phyloP scores from a whole-genome alignment of 2,329 filamentous ascomycete species.

The Diplodia corticola region DNA sequence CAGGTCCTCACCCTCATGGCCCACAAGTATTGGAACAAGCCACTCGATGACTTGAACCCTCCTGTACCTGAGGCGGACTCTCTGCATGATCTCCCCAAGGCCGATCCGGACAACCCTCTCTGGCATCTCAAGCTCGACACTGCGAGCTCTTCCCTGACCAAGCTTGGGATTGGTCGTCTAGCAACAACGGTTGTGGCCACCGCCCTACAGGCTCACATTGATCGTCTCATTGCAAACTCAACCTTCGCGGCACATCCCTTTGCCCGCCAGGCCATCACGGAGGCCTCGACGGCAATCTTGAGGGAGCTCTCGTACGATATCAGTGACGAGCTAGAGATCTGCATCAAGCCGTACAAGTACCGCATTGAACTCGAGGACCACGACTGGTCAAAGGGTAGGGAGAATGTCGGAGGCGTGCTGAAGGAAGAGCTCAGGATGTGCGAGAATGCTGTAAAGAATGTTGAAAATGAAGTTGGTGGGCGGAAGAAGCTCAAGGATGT shows the following conservation, averaged over 20 bases:
- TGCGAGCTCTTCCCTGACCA: slow-evolving; percentile 85
- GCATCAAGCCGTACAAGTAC: slow-evolving; percentile 98
- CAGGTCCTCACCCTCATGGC: slow-evolving; percentile 91
- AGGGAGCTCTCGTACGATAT: slow-evolving; percentile 97
- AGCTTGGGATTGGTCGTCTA: slow-evolving; percentile 87
- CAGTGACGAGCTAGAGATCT: slow-evolving; percentile 96
- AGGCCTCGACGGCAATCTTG: slow-evolving; percentile 84
- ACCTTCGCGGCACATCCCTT: slow-evolving; percentile 90
- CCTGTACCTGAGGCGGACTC: slow-evolving; percentile 68
- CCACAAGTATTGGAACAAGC: slow-evolving; percentile 96
- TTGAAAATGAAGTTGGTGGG: slow-evolving; percentile 78
- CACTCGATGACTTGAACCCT: slow-evolving; percentile 76
- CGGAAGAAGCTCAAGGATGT: slow-evolving; percentile 86
- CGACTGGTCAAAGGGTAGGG: slow-evolving; percentile 83
- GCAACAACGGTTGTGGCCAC: slow-evolving; percentile 89
- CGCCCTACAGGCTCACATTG: slow-evolving; percentile 81
- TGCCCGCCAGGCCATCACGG: slow-evolving; percentile 86
- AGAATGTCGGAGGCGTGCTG: slow-evolving; percentile 77
- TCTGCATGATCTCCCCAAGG: slow-evolving; percentile 77
- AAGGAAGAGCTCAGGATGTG: slow-evolving; percentile 85
- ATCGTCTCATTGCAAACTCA: slow-evolving; percentile 73
- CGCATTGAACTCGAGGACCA: slow-evolving; percentile 91
- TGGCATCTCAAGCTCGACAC: slow-evolving; percentile 96
- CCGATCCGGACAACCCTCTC: slow-evolving; percentile 79
- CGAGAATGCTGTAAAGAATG: slow-evolving; percentile 70